Conservation (phyloP, 192 early-diverging fungal genomes). For the Jimgerdemannia flammicorona region DNA sequence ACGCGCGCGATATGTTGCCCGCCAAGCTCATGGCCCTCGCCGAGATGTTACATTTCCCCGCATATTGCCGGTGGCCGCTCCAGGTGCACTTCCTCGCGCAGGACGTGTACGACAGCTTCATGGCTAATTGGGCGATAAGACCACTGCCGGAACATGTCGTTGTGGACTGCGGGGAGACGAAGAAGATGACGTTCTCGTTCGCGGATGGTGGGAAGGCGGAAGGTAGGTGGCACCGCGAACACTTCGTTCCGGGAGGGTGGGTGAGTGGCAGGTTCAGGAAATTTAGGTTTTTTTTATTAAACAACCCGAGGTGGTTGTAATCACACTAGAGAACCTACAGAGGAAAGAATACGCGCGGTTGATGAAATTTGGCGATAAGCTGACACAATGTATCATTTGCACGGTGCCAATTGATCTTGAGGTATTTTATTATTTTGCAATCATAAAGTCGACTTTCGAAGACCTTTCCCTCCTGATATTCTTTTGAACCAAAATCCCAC, state of each 20-base stretch:
- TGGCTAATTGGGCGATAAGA: neutral
- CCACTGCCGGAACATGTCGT: neutral
- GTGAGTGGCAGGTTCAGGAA: no score
- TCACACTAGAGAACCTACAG: neutral
- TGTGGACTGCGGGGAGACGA: neutral
- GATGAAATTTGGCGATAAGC: neutral
- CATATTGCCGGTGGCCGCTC: slow-evolving; percentile 12
- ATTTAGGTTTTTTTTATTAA: no score
- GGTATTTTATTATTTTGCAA: neutral
- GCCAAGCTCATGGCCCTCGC: neutral
- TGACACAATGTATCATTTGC: neutral
- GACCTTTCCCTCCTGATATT: neutral
- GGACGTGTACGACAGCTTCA: slow-evolving; percentile 1
- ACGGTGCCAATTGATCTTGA: neutral
- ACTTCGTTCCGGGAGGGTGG: no score
- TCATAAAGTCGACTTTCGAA: neutral
- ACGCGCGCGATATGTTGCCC: slow-evolving; percentile 6
- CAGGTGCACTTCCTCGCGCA: slow-evolving; percentile 10
- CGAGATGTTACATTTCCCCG: neutral
- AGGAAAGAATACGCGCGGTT: neutral
- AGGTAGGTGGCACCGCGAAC: neutral
- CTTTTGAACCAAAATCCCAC: neutral
- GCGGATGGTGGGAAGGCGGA: neutral
- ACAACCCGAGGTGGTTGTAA: no score
- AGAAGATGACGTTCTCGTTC: neutral